Percentiles rank a stretch among this genome's conserved stretches.
Evolutionary conservation across 2,329 filamentous ascomycete genomes (phyloP).

Genomic region (Thermothelomyces thermophilus): DNA sequence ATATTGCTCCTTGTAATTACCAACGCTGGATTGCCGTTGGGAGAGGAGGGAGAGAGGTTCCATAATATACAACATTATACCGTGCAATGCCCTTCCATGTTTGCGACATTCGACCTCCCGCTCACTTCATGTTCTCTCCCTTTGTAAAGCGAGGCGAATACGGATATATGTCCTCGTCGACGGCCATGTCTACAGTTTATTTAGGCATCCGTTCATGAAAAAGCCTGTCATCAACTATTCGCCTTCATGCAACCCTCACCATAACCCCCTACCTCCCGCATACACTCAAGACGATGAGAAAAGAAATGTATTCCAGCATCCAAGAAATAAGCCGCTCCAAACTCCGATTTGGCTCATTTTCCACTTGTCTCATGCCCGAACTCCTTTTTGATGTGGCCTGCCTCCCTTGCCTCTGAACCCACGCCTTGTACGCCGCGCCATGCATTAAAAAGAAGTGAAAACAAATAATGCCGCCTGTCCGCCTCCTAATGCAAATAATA

Average conservation of each 20-base stretch:
- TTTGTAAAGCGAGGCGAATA: neutral
- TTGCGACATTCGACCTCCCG: neutral
- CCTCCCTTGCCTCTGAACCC: neutral
- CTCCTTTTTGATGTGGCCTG: neutral
- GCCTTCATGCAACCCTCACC: too few species aligned
- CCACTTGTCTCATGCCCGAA: neutral
- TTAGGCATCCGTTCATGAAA: too few species aligned
- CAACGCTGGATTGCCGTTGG: too few species aligned
- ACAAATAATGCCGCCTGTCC: neutral
- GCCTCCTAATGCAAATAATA: neutral
- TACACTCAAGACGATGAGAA: neutral
- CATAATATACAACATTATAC: neutral
- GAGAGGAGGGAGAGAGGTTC: too few species aligned
- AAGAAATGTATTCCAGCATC: neutral
- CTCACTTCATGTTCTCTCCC: too few species aligned
- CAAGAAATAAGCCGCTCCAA: neutral
- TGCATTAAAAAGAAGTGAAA: neutral
- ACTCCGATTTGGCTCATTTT: neutral
- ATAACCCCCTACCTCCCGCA: too few species aligned
- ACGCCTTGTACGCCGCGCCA: neutral
- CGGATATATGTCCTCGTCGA: neutral
- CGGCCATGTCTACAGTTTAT: neutral
- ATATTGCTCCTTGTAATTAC: neutral
- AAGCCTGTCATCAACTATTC: too few species aligned
- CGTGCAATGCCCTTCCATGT: neutral